phyloP scores from a whole-genome alignment of 306 rosid genomes.

The Quercus parvula region DNA sequence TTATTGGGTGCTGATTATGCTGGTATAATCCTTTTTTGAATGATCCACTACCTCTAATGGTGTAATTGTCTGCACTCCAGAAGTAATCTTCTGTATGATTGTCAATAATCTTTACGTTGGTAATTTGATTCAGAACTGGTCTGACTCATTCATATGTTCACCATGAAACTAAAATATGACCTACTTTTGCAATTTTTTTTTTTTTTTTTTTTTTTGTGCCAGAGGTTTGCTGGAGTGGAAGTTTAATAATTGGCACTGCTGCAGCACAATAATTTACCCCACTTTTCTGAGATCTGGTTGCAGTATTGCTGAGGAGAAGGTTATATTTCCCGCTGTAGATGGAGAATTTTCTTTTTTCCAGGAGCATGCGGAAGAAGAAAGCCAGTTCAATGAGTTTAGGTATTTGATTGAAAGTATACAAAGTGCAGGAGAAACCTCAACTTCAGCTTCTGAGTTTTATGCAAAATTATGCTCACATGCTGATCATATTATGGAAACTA shows the following conservation, averaged over 20 bases:
- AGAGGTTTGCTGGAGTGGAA: no score
- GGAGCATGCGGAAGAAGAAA: constrained; percentile 96
- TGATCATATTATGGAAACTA: constrained; percentile 92
- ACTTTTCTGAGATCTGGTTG: constrained; percentile 24
- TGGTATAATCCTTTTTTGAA: no score
- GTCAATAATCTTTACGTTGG: background rate
- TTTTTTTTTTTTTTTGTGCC: background rate
- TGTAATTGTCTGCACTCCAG: no score
- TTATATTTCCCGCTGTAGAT: constrained; percentile 96
- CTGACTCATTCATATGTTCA: background rate
- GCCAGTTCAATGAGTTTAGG: constrained; percentile 87
- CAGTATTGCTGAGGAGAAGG: constrained; percentile 99
- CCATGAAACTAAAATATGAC: background rate
- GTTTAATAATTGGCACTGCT: background rate
- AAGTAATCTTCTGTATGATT: no score
- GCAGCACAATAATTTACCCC: background rate
- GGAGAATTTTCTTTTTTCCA: constrained; percentile 81
- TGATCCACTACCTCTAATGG: no score
- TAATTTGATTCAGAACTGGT: background rate
- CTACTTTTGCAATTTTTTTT: background rate
- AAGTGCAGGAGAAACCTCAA: constrained; percentile 75
- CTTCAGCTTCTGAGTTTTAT: constrained; percentile 79
- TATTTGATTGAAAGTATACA: constrained; percentile 84
- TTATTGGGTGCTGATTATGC: no score
- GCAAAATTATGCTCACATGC: constrained; percentile 87